These are phyloP conservation scores for Aspergillus terreus DNA, from an alignment of 2,329 filamentous ascomycete species.

Conservation along the genomic window DNA sequence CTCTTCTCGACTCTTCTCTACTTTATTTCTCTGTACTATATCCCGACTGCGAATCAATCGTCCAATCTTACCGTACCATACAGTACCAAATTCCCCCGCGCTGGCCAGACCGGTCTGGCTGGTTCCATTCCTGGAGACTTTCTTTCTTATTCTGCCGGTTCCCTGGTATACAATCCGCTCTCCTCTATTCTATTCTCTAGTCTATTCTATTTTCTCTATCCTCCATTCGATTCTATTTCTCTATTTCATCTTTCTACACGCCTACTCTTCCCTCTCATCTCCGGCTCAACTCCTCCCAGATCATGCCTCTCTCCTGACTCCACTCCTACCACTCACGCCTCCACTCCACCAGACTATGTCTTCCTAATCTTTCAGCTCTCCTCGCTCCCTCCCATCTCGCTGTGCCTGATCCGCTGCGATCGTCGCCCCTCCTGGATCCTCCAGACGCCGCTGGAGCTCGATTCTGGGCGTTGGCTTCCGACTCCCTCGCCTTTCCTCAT, in stretches of 20 bases:
- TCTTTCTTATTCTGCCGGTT: background rate
- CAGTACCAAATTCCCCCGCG: slow-evolving; percentile 13
- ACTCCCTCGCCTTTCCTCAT: slow-evolving; percentile 30
- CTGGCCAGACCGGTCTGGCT: slow-evolving; percentile 21
- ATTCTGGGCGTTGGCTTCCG: slow-evolving; percentile 43
- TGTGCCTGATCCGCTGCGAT: slow-evolving; percentile 29
- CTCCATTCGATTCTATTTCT: too few relatives aligned
- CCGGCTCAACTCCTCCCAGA: too few relatives aligned
- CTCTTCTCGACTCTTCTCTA: too few relatives aligned
- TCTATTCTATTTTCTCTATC: background rate
- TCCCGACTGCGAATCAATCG: too few relatives aligned
- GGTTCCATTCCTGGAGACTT: slow-evolving; percentile 11
- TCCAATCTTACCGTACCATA: background rate
- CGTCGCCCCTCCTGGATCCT: slow-evolving; percentile 50
- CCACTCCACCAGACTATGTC: background rate
- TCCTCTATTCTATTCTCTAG: background rate
- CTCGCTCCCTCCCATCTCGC: background rate
- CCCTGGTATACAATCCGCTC: background rate
- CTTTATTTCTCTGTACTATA: too few relatives aligned
- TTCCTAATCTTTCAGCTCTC: background rate
- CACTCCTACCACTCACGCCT: background rate
- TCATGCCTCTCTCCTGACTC: background rate
- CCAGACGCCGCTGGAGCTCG: slow-evolving; percentile 44
- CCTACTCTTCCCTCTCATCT: too few relatives aligned
- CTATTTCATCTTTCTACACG: too few relatives aligned